Percentiles rank a stretch among this genome's conserved stretches.
Conservation (phyloP, 2,329 filamentous ascomycete species). For the Periconia sp. region DNA sequence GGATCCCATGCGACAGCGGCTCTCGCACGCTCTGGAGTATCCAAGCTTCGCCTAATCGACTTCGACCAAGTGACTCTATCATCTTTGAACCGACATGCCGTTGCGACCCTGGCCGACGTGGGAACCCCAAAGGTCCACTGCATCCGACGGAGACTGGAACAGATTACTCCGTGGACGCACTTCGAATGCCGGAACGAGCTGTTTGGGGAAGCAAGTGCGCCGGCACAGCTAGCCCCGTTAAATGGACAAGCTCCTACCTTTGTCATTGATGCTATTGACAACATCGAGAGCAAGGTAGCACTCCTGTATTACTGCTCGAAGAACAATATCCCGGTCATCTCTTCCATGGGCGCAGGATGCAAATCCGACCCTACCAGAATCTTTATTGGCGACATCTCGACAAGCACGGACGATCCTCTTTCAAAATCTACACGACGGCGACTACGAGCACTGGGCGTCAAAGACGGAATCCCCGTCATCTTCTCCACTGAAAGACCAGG, state of each 20-base stretch:
- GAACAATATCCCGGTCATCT: conserved; percentile 78
- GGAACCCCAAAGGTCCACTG: conserved; percentile 90
- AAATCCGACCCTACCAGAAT: conserved; percentile 86
- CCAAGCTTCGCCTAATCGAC: conserved; percentile 85
- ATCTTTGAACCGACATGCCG: conserved; percentile 91
- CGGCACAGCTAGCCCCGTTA: conserved; percentile 69
- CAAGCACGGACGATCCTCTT: conserved; percentile 83
- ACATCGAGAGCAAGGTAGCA: conserved; percentile 94
- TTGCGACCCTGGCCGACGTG: conserved; percentile 91
- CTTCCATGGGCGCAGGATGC: conserved; percentile 93
- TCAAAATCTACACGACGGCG: conserved; percentile 81
- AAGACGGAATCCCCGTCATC: conserved; percentile 83
- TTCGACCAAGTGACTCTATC: conserved; percentile 97
- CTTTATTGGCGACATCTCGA: conserved; percentile 86
- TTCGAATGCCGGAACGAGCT: conserved; percentile 87
- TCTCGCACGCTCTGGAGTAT: conserved; percentile 84
- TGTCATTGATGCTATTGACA: conserved; percentile 97
- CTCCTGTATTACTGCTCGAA: conserved; percentile 85
- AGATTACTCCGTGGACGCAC: conserved; percentile 86
- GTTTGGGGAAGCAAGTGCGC: conserved; percentile 70
- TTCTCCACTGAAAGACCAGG: conserved; percentile 90
- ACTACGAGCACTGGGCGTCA: conserved; percentile 75
- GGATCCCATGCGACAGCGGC: conserved; percentile 89
- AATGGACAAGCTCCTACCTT: conserved; percentile 72
- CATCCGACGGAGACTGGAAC: conserved; percentile 75